A percentile compares a stretch with the other conserved stretches of the same genome.
phyloP scores from a whole-genome alignment of 2,329 filamentous ascomycete genomes.

The Beauveria medogensis region DNA sequence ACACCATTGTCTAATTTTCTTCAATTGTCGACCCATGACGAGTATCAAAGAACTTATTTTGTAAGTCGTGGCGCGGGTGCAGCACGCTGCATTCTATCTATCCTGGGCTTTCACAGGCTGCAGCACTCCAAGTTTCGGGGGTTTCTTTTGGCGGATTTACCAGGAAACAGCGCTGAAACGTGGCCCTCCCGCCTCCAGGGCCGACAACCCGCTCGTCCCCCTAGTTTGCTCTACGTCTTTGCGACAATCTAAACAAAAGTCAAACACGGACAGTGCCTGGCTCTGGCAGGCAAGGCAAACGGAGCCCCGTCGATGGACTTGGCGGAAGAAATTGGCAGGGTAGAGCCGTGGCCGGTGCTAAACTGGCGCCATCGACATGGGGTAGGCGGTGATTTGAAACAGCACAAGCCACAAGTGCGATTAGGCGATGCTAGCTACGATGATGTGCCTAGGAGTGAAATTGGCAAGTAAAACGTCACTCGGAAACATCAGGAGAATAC shows the following conservation, averaged over 20 bases:
- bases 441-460: background rate
- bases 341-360: background rate
- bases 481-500: background rate
- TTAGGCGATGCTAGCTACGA: conserved; percentile 5
- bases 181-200: background rate
- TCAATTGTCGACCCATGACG: too few species aligned
- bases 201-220: background rate
- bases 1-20: too few species aligned
- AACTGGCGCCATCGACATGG: conserved; percentile 8
- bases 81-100: too few species aligned
- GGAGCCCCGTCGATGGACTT: background rate
- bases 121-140: background rate
- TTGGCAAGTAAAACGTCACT: background rate
- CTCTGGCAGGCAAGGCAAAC: background rate
- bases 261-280: conserved; percentile 2
- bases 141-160: background rate
- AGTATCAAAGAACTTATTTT: too few species aligned
- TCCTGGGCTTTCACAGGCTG: background rate
- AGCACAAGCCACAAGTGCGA: background rate
- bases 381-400: conserved; percentile 9
- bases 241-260: conserved; percentile 3
- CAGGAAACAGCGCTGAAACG: conserved; percentile 6
- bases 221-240: background rate
- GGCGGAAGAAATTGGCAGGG: background rate
- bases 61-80: too few species aligned